Evolutionary conservation across 257 asterid species (phyloP).

Genomic region (Lithospermum erythrorhizon): DNA sequence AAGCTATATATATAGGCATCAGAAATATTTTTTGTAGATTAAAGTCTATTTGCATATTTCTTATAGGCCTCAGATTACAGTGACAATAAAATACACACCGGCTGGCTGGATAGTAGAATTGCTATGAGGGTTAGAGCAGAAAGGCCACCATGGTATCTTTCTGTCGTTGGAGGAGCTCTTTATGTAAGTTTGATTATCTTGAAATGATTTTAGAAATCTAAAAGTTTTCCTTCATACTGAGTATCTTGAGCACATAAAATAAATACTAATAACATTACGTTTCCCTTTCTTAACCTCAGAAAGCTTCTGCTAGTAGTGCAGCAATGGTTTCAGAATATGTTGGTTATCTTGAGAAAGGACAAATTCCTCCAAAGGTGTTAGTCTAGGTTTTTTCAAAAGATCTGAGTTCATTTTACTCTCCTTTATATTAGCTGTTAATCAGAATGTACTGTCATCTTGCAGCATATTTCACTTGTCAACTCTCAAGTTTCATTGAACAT

Average conservation of each 20-base stretch:
- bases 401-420: conserved; percentile 15
- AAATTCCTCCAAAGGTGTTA: conserved; percentile 95
- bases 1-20: no score
- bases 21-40: not conserved
- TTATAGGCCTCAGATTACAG: conserved; percentile 83
- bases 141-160: conserved; percentile 98
- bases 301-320: conserved; percentile 97
- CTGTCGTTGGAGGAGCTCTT: conserved; percentile 98
- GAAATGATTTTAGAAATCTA: conserved; percentile 10
- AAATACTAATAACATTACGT: conserved; percentile 7
- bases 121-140: conserved; percentile 99
- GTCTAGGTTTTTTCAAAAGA: not conserved
- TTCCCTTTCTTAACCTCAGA: conserved; percentile 41
- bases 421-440: conserved; percentile 15
- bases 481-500: conserved; percentile 92
- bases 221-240: conserved; percentile 4
- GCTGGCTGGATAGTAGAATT: conserved; percentile 99
- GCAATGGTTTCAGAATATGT: conserved; percentile 91
- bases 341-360: conserved; percentile 99
- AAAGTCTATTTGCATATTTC: conserved; percentile 8
- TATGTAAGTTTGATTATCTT: conserved; percentile 45
- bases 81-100: conserved; percentile 95
- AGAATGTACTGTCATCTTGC: conserved; percentile 28
- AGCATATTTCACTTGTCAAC: conserved; percentile 94
- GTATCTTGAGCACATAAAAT: conserved; percentile 5